Evolutionary conservation across 176 grass and related monocot genomes (phyloP).

Genomic region (Themeda triandra): DNA sequence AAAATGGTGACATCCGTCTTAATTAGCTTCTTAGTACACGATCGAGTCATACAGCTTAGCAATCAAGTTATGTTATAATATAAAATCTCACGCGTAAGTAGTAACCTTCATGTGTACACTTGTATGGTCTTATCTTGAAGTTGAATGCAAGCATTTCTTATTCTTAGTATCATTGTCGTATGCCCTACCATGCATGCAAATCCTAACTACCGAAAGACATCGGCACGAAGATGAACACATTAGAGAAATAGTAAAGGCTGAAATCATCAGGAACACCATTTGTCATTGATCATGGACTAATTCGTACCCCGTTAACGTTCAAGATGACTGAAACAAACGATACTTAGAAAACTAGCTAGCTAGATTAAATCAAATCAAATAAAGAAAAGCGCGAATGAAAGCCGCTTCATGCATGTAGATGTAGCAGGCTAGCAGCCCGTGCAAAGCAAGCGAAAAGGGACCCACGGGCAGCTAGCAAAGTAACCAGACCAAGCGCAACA

Average conservation of each 20-base stretch:
- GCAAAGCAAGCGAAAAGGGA: constrained; percentile 64
- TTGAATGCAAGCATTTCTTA: constrained; percentile 18
- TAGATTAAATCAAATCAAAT: background rate
- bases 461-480: constrained; percentile 24
- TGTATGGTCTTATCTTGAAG: constrained; percentile 5
- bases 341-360: no score
- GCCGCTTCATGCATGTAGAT: background rate
- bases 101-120: background rate
- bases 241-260: background rate
- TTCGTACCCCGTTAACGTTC: background rate
- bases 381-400: constrained; percentile 14
- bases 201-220: background rate
- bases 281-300: constrained; percentile 1
- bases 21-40: no score
- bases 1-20: no score
- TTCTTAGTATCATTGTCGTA: background rate
- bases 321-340: background rate
- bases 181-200: constrained; percentile 7
- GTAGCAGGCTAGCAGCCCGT: constrained; percentile 17
- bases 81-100: no score
- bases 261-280: background rate
- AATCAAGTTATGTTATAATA: no score
- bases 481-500: background rate
- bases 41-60: no score
- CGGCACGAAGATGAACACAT: background rate